Base-by-base conservation (phyloP, 306 rosid species). In the Trifolium subterraneum region DNA sequence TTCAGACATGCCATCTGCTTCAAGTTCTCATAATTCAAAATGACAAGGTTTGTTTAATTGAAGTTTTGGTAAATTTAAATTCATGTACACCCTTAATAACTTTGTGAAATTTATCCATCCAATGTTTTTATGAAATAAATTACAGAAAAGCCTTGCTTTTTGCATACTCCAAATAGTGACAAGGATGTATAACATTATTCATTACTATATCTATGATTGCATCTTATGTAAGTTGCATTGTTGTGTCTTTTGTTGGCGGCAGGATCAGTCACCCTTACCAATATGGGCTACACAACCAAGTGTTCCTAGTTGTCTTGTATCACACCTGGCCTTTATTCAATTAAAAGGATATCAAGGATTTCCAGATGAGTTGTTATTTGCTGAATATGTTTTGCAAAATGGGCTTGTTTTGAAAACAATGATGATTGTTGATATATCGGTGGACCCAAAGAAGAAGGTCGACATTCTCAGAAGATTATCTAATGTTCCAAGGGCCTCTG, bases 331-430 rank as follows among this genome's bases (percentile, higher is more conserved):
- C 50, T 19, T 1, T 14, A 12, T 70, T 20, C 14, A 71, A 3
- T 20, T 55, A 9, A 41, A 41, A 41, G 45, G 45, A 41, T 41
- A 41, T 20, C 8, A 1, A 52, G 75, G 75, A 58, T 8, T 0
- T 54, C 18, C 14, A 36, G 75, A 71, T 38, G 75, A 54, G 51
- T 20, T 55, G 5, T 20, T n/a, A 55, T 54, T 55, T 71, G 11
- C 19, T 13, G 66, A 9, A 5, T 71, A 71, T 55, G 3, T 71
- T 71, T 5, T 39, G 7, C 23, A 11, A 23, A 10, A 16, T 7
- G 75, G 66, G 15, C 54, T 38, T 8, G 66, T 71, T 39, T 38
- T 55, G 54, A 71, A 23, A 44, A 71, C 25, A 38, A 5, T 71
- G 66, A 14, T 23, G 14, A 38, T 71, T 55, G 4, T 10, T 36